Base-by-base conservation (phyloP, 2,329 filamentous ascomycete species). In the Alternaria brassicicola region DNA sequence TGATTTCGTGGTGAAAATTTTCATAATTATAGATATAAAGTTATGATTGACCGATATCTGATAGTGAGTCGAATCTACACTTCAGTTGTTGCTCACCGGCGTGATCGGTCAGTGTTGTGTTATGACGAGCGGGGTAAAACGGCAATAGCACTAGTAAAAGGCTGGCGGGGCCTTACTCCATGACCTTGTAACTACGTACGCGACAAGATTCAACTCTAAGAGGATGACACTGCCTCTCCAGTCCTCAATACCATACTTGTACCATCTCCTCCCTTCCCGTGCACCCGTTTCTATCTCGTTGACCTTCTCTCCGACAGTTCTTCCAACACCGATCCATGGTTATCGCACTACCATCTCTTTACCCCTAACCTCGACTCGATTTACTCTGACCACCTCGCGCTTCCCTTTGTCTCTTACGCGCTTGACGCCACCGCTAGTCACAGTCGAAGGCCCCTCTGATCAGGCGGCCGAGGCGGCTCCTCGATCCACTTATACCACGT, bases 401-500 rank as follows among this genome's bases (percentile, higher is more conserved):
- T 31, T 15, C 4, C 13, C 26, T 21, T 30, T 17, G 6, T 46
- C 42, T 30, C 26, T 28, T 15, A 8, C 7, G 25, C 42, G 25
- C 26, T 31, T 31, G 17, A 31, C 26, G 21, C 7, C n/a, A 21
- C 13, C 2, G n/a, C 23, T n/a, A 46, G n/a, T 30, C 6, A n/a
- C 10, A 13, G 42, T 46, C 42, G 26, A 19, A 21, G 26, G n/a
- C 15, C 17, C 26, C 46, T 30, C 46, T 30, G 15, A 19, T 6
- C 13, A 35, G 12, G 15, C n/a, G 28, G 26, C 15, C n/a, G 21
- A 17, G 12, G 30, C 46, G 4, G 6, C 28, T 15, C 25, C 25
- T 28, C 26, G 23, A 49, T 25, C 42, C 31, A 55, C 13, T 30
- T 21, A 35, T 55, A 55, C 39, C 43, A 48, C 42, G 19, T 47